Percentiles rank a stretch among this genome's conserved stretches.
These are phyloP conservation scores for Aureobasidium musti DNA, from an alignment of 2,329 filamentous ascomycete genomes.

Conservation along the genomic window DNA sequence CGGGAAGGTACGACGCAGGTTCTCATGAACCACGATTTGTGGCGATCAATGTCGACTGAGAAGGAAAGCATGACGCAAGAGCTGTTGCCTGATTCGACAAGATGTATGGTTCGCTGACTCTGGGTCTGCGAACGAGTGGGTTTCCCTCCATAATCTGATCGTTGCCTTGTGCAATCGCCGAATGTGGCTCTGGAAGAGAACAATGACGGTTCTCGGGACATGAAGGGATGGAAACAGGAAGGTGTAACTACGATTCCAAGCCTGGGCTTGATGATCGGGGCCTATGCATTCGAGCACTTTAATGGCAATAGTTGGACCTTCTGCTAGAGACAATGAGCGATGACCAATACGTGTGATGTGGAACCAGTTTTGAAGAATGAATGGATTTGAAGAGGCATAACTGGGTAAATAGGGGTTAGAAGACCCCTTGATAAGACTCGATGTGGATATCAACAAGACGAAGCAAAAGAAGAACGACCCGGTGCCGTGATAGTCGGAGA, in stretches of 20 bases:
- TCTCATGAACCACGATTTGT: neutral
- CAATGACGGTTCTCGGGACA: too few species aligned
- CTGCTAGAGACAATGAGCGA: neutral
- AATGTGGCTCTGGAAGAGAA: neutral
- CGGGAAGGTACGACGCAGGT: neutral
- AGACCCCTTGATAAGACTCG: slow-evolving; percentile 17
- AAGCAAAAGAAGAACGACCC: slow-evolving; percentile 7
- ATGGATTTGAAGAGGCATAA: slow-evolving; percentile 4
- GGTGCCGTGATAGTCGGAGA: neutral
- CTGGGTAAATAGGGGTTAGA: neutral
- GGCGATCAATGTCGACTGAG: neutral
- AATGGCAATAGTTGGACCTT: neutral
- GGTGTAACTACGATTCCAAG: too few species aligned
- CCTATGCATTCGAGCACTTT: too few species aligned
- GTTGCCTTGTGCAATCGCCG: neutral
- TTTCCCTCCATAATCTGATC: neutral
- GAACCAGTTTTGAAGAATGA: neutral
- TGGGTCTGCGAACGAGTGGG: neutral
- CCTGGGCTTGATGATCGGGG: too few species aligned
- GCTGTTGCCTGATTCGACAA: neutral
- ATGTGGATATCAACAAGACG: slow-evolving; percentile 27
- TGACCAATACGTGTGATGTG: neutral
- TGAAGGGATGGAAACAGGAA: too few species aligned
- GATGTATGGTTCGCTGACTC: neutral
- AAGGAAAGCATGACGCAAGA: neutral